A percentile compares a stretch with the other conserved stretches of the same genome.
Evolutionary conservation across 208 protist genomes (phyloP).

Genomic region (Herpetomonas samuelpessoai): DNA sequence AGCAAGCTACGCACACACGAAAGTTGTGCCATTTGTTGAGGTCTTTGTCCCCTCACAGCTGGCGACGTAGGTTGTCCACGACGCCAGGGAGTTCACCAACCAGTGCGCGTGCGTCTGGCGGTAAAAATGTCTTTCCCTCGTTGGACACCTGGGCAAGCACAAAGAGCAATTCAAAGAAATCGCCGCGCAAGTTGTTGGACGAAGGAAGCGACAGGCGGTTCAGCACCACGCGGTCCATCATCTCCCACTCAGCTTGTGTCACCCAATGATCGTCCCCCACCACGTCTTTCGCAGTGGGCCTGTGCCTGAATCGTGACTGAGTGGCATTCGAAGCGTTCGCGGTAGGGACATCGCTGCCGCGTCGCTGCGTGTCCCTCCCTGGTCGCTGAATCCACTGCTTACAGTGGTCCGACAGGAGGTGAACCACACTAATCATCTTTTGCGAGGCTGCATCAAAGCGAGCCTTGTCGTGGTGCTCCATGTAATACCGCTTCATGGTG

Average conservation of each 20-base stretch:
- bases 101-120: constrained; percentile 15
- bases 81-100: constrained; percentile 48
- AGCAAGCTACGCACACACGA: neutral
- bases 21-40: too few species aligned
- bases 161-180: constrained; percentile 52
- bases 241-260: constrained; percentile 18
- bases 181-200: constrained; percentile 12
- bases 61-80: constrained; percentile 8
- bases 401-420: neutral
- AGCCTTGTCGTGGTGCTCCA: constrained; percentile 23
- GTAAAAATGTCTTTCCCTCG: constrained; percentile 25
- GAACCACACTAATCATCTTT: constrained; percentile 19
- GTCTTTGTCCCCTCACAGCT: neutral
- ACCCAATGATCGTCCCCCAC: constrained; percentile 27
- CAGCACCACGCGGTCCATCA: constrained; percentile 26
- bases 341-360: neutral
- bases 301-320: too few species aligned
- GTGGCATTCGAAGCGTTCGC: neutral
- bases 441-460: constrained; percentile 33
- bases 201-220: constrained; percentile 16
- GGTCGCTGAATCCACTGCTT: neutral
- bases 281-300: constrained; percentile 6
- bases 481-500: constrained; percentile 23
- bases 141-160: constrained; percentile 44
- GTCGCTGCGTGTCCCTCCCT: neutral